Base-by-base conservation (phyloP, 805 yeast species). In the Myxozyma geophila region DNA sequence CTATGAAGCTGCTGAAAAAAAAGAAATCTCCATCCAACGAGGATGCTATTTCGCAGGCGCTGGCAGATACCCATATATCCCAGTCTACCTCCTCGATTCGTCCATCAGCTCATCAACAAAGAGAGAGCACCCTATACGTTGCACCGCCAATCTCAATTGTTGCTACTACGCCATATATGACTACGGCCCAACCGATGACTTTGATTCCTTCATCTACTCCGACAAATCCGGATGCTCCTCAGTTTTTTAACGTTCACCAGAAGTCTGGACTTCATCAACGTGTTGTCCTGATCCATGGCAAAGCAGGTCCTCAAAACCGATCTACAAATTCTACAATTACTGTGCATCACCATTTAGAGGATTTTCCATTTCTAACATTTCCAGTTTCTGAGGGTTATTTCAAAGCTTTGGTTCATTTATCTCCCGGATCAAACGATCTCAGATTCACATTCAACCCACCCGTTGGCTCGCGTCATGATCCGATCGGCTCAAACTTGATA, bases 331-430 rank as follows among this genome's bases (percentile, higher is more conserved):
- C 77, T 46, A 74, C 79, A 41, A 79, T 81, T 12, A 84, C 79
- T 51, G 80, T 78, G 64, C 80, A 74, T 69, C 80, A 73, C 72
- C 80, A 74, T 67, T 73, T 67, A 71, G 75, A 71, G 35, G 77
- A 66, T 39, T 87, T 86, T 65, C 96, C 97, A 0, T 83, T 90
- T 0, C 87, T 85, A 70, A 79, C 81, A 59, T 89, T 81, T 70
- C 96, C 92, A 64, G 84, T 92, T 7, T 84, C 85, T 58, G 77
- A 82, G 21, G 87, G 88, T 0, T 81, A 82, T 64, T 93, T 92
- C 80, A 92, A 92, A 74, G 89, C 90, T 0, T 71, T 89, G 17
- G 79, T 89, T 2, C 88, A 88, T 64, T 80, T 92, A 19, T 83
- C 85, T 21, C 86, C 88, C 0, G 92, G 93, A n/a, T 75, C 75